These are phyloP conservation scores for Colletotrichum sp. DNA, from an alignment of 2,329 filamentous ascomycete species.

Conservation along the genomic window DNA sequence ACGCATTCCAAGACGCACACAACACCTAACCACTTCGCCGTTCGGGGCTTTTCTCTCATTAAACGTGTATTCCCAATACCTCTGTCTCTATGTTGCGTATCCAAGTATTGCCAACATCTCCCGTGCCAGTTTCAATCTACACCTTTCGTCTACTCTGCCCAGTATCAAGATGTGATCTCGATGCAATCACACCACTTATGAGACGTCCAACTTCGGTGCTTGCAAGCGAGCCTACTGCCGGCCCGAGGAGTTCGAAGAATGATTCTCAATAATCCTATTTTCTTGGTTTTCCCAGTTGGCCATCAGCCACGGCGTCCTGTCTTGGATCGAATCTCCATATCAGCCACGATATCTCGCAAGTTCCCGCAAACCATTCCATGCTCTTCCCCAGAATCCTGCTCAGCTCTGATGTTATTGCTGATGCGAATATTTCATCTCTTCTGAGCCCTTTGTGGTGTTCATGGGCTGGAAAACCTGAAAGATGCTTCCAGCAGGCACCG, in stretches of 20 bases:
- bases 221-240: not conserved
- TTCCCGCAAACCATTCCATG: not conserved
- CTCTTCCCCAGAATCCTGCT: not conserved
- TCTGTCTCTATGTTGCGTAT: not conserved
- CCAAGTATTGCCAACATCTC: not conserved
- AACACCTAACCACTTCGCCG: not conserved
- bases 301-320: conserved; percentile 8
- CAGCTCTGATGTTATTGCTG: not conserved
- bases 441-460: not conserved
- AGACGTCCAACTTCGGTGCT: not conserved
- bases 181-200: not conserved
- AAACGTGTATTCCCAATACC: not conserved
- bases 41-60: not conserved
- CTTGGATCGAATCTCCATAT: not conserved
- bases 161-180: not conserved
- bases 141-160: not conserved
- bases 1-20: not conserved
- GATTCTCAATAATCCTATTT: conserved; percentile 13
- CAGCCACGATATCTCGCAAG: not conserved
- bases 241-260: not conserved
- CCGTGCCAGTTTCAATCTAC: not conserved
- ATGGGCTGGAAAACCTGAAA: not conserved
- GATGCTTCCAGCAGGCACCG: not conserved
- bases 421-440: not conserved
- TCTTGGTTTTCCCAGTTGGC: not conserved